Evolutionary conservation across 2,329 filamentous ascomycete species (phyloP), one percentile per base, ranked within the genome.

Genomic region (Pestalotiopsis fici): DNA sequence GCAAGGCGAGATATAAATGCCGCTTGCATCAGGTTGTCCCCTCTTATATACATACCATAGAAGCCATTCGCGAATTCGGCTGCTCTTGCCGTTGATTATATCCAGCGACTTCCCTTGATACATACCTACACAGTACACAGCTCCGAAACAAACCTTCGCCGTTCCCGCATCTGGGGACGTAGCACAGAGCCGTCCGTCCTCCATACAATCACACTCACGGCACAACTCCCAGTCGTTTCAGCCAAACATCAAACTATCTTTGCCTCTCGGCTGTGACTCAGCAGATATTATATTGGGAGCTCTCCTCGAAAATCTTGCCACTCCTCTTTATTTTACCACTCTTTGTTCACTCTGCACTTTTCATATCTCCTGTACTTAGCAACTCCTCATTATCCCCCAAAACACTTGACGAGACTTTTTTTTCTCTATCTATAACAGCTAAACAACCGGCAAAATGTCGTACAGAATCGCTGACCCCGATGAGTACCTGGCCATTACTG

Each of bases 401-500:
- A 23, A 23, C 11, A 57, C 23, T 31, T 9, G n/a, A 9, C n/a
- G 6, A n/a, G 5, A 57, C 23, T 18, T 9, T 27, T 23, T 18
- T 9, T 27, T 15, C 55, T n/a, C 6, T 18, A 50, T 50, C 43
- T 50, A 57, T 21, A 28, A 11, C 37, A 47, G 25, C 25, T 6
- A 35, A 31, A 64, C 39, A 43, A 65, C 18, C 74, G 71, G 71
- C 79, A 82, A 69, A 63, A 87, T 87, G 84, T 86, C 86, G 72
- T 93, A 91, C 81, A 87, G 85, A 78, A 87, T 94, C 71, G 91
- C 92, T 23, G 88, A 88, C 66, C 90, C 93, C 31, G 92, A 94
- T 81, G 88, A 94, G 81, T 97, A 96, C 85, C 91, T 97, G 80
- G 93, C 93, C 84, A 88, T 96, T 73, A 96, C 93, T 73, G 93